Base-by-base conservation (phyloP, 1,284 basidiomycete species). In the Paramarasmius palmivorus region DNA sequence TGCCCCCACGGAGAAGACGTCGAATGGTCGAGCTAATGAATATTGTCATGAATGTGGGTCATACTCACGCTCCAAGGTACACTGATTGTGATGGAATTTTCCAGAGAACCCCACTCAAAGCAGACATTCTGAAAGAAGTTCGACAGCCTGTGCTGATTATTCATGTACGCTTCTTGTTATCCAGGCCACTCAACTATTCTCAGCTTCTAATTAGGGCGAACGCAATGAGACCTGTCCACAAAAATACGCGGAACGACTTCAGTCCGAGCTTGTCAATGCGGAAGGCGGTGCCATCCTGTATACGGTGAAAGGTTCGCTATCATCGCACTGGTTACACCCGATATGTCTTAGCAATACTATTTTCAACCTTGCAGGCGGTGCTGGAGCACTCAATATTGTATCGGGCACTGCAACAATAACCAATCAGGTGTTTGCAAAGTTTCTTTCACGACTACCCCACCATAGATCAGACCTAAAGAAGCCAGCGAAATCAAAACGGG, bases 101-200 rank as follows among this genome's bases (percentile, higher is more conserved):
- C 17, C 62, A 89, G 85, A 75, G 85, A 63, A 75, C 74, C 44
- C 73, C 78, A 4, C 65, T 89, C 51, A 76, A 63, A 22, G 59
- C 74, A 29, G 73, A 77, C 35, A 71, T 77, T 54, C 70, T 82
- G 19, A 74, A 75, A n/a, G 63, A 68, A 35, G 78, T 90, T 49
- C 78, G 65, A 5, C 81, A 81, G 58, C 88, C 88, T 1, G 79
- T 86, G 12, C 70, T 90, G 19, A 79, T 90, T n/a, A 77, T 90
- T 49, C 88, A 90, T 69, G 88, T 88, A 49, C 32, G 73, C 9
- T 57, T 26, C 25, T 37, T 37, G 35, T 23, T 22, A 52, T 32
- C 20, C 54, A 38, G 20, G 50, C 25, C 15, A 7, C 36, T 25
- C 22, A 36, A 26, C 44, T 15, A 40, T 58, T 14, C 7, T 23